A percentile compares a stretch with the other conserved stretches of the same genome.
These are phyloP conservation scores for Lepidium africanum DNA, from an alignment of 345 rosid genomes.

Conservation along the genomic window DNA sequence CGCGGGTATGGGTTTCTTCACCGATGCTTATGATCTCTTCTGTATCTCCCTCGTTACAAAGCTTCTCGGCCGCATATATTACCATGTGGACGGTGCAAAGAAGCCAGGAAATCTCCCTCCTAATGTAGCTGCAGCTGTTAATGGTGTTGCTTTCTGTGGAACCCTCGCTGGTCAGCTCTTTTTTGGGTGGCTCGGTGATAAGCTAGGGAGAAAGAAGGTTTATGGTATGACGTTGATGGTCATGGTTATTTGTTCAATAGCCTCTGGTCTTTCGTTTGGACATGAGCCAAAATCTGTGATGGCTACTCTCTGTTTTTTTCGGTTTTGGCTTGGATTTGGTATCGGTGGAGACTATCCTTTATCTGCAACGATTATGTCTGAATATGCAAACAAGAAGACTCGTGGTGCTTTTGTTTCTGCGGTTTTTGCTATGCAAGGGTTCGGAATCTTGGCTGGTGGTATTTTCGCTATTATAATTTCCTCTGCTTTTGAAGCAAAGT, in stretches of 20 bases:
- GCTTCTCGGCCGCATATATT: slow-evolving; percentile 39
- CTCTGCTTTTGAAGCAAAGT: slow-evolving; percentile 25
- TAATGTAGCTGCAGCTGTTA: slow-evolving; percentile 38
- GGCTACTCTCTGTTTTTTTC: slow-evolving; percentile 29
- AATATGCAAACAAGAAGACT: slow-evolving; percentile 38
- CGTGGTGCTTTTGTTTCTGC: slow-evolving; percentile 35
- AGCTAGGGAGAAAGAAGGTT: slow-evolving; percentile 70
- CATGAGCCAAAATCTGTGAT: slow-evolving; percentile 26
- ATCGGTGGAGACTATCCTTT: slow-evolving; percentile 41
- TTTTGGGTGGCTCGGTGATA: slow-evolving; percentile 56
- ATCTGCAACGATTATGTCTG: slow-evolving; percentile 43
- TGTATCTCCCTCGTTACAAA: slow-evolving; percentile 36
- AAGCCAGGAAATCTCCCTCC: slow-evolving; percentile 40
- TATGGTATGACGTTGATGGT: slow-evolving; percentile 38
- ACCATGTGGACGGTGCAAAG: slow-evolving; percentile 25
- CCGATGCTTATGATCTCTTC: slow-evolving; percentile 39
- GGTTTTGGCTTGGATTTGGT: slow-evolving; percentile 34
- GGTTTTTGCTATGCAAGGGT: slow-evolving; percentile 45
- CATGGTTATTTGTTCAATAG: slow-evolving; percentile 26
- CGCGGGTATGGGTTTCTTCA: slow-evolving; percentile 44
- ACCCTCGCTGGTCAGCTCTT: slow-evolving; percentile 30
- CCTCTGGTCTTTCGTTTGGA: slow-evolving; percentile 32
- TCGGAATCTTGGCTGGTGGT: slow-evolving; percentile 36
- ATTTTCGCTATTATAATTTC: slow-evolving; percentile 29
- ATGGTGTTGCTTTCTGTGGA: slow-evolving; percentile 42